Evolutionary conservation across 2,329 filamentous ascomycete species (phyloP).

Genomic region (Colletotrichum cereale): DNA sequence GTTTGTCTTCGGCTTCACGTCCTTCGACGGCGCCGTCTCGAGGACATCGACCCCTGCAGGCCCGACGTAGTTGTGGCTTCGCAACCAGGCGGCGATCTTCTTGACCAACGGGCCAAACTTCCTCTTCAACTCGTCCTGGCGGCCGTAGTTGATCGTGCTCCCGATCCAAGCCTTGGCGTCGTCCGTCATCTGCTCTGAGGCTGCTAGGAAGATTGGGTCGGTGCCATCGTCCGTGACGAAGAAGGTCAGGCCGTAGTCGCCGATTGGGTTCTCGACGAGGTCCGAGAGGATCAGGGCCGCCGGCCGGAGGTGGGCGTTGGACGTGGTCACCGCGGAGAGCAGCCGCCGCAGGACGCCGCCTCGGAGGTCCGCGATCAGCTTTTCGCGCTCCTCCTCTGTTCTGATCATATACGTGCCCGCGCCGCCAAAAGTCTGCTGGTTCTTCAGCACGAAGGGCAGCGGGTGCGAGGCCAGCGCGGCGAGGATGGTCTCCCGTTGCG

Average conservation of each 20-base stretch:
- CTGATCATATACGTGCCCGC: conserved; percentile 52
- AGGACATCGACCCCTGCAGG: conserved; percentile 51
- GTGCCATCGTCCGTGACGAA: conserved; percentile 47
- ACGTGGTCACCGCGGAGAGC: conserved; percentile 47
- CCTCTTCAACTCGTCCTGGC: conserved; percentile 46
- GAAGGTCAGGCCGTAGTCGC: conserved; percentile 52
- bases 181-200: conserved; percentile 52
- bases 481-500: conserved; percentile 46
- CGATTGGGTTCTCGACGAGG: conserved; percentile 47
- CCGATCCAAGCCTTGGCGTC: conserved; percentile 50
- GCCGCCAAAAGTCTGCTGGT: conserved; percentile 53
- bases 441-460: conserved; percentile 54
- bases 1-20: conserved; percentile 18
- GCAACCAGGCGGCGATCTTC: conserved; percentile 46
- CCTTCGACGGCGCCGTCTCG: conserved; percentile 42
- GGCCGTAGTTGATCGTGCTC: conserved; percentile 50
- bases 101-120: conserved; percentile 45
- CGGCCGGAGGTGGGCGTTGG: conserved; percentile 49
- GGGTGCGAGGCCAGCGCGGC: conserved; percentile 42
- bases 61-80: conserved; percentile 48
- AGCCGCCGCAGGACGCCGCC: conserved; percentile 47
- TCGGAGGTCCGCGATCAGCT: conserved; percentile 43
- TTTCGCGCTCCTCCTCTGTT: conserved; percentile 44
- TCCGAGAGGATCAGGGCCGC: conserved; percentile 49
- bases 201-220: conserved; percentile 48